These are phyloP conservation scores for Fusarium sororula DNA, from an alignment of 2,329 filamentous ascomycete species.

Conservation along the genomic window DNA sequence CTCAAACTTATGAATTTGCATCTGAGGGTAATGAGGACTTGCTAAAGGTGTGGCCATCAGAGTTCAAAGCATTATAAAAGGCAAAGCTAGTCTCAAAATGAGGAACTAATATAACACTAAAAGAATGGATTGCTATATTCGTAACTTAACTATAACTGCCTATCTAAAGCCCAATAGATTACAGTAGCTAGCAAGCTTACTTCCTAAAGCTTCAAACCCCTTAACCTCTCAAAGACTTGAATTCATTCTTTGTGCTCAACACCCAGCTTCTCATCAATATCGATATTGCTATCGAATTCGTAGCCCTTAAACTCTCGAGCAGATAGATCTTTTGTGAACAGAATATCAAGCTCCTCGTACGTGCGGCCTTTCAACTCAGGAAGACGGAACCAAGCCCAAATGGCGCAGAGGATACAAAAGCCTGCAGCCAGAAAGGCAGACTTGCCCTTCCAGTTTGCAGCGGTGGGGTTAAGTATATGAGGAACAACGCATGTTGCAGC, in stretches of 20 bases:
- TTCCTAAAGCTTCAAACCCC: background rate
- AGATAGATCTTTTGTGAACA: background rate
- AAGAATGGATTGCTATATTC: background rate
- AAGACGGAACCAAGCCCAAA: conserved; percentile 14
- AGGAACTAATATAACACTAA: too few species aligned
- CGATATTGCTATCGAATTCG: background rate
- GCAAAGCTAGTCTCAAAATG: background rate
- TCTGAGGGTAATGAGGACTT: accelerated
- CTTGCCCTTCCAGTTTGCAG: conserved; percentile 7
- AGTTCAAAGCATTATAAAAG: accelerated
- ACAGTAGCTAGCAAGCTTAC: background rate
- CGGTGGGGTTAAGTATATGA: conserved; percentile 8
- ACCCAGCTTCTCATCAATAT: background rate
- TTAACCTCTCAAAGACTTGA: background rate
- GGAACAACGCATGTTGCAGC: conserved; percentile 2
- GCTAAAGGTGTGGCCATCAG: accelerated
- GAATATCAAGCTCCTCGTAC: background rate
- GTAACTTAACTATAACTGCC: too few species aligned
- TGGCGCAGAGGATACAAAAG: background rate
- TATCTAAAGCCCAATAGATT: too few species aligned
- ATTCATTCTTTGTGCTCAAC: background rate
- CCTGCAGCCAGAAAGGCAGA: conserved; percentile 4
- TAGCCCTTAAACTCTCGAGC: background rate
- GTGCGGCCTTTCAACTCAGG: conserved; percentile 5
- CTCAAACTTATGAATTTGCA: accelerated